These are phyloP conservation scores for Deinandra increscens DNA, from an alignment of 129 eudicot genomes.

Conservation along the genomic window DNA sequence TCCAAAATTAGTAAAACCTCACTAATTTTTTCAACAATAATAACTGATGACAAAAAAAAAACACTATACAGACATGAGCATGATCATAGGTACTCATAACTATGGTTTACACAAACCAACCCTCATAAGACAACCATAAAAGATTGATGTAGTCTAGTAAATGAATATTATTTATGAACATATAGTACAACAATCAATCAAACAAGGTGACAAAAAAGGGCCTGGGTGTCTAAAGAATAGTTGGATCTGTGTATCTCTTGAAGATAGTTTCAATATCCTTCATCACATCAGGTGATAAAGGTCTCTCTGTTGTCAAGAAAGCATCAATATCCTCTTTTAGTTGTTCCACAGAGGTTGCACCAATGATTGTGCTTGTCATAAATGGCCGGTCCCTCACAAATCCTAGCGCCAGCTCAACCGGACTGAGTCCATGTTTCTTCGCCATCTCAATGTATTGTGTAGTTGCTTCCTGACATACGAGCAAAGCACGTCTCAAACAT, in stretches of 20 bases:
- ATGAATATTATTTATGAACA: background rate
- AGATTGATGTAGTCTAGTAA: background rate
- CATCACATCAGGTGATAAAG: slow-evolving; percentile 67
- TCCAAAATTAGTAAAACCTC: too few species aligned
- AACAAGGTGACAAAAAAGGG: slow-evolving; percentile 2
- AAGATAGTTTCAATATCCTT: slow-evolving; percentile 59
- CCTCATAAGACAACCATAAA: background rate
- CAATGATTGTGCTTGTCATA: slow-evolving; percentile 80
- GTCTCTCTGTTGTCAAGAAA: slow-evolving; percentile 59
- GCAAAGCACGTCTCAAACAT: background rate
- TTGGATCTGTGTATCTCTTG: slow-evolving; percentile 82
- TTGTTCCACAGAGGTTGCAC: slow-evolving; percentile 87
- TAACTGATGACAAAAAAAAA: too few species aligned
- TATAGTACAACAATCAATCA: slow-evolving; percentile 15
- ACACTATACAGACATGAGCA: too few species aligned
- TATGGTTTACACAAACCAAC: too few species aligned
- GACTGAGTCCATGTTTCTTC: slow-evolving; percentile 74
- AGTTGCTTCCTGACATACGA: slow-evolving; percentile 72
- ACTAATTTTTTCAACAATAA: too few species aligned
- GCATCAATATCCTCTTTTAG: slow-evolving; percentile 84
- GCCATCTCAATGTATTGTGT: slow-evolving; percentile 62
- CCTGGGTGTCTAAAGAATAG: slow-evolving; percentile 42
- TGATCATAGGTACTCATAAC: too few species aligned
- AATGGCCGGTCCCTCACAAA: slow-evolving; percentile 86
- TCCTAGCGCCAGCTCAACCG: slow-evolving; percentile 76